Conservation (phyloP, 441 rosid species). For the Arabidopsis hybrid region DNA sequence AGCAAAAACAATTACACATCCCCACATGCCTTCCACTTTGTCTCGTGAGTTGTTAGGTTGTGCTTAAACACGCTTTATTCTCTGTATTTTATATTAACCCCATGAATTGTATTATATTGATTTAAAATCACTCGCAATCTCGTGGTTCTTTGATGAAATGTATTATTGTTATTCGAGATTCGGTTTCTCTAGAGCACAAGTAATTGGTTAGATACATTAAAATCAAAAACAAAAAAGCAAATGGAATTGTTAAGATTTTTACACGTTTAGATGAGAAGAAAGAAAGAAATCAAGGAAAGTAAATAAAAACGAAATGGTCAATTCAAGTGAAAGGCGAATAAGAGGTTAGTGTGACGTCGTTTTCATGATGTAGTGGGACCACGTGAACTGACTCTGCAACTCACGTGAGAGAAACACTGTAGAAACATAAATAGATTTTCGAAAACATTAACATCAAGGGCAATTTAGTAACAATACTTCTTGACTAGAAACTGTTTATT, state of each 20-base stretch:
- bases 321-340: conserved; percentile 41
- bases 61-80: conserved; percentile 37
- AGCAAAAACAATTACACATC: conserved; percentile 41
- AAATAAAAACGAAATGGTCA: conserved; percentile 25
- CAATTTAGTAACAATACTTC: background rate
- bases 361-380: conserved; percentile 57
- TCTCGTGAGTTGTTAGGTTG: conserved; percentile 45
- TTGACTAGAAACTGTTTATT: background rate
- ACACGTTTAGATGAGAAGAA: background rate
- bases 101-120: conserved; percentile 20
- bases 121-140: background rate
- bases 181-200: background rate
- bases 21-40: conserved; percentile 47
- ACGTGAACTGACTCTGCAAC: conserved; percentile 58
- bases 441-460: background rate
- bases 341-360: conserved; percentile 56
- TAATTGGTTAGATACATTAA: background rate
- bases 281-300: background rate
- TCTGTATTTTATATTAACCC: background rate
- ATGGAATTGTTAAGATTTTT: background rate
- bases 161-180: conserved; percentile 1
- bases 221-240: background rate
- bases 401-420: conserved; percentile 63
- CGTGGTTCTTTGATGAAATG: background rate
- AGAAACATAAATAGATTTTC: conserved; percentile 24